phyloP scores from a whole-genome alignment of 768 basidiomycete species.

The Gymnopilus junonius region DNA sequence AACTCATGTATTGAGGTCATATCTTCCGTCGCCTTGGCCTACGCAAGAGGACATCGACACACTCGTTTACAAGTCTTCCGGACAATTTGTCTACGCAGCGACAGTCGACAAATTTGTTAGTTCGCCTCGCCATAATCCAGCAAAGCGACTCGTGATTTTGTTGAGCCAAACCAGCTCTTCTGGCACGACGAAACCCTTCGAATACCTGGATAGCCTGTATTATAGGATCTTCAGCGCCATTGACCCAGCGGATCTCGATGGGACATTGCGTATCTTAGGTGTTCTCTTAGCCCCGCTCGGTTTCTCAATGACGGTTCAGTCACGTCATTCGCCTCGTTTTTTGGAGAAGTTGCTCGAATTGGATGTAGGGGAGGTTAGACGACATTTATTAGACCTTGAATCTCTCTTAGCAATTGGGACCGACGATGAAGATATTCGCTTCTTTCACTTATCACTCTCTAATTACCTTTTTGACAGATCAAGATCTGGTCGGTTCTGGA shows the following conservation, averaged over 20 bases:
- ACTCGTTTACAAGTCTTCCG: conserved; percentile 15
- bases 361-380: not conserved
- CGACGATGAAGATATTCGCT: not conserved
- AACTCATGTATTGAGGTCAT: not conserved
- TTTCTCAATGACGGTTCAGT: no score
- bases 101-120: conserved; percentile 16
- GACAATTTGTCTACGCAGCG: conserved; percentile 20
- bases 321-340: not conserved
- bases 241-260: not conserved
- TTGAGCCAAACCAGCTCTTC: not conserved
- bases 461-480: not conserved
- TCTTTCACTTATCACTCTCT: not conserved
- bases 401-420: not conserved
- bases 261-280: not conserved
- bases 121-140: conserved; percentile 2
- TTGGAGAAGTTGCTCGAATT: not conserved
- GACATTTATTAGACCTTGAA: not conserved
- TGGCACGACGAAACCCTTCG: conserved; percentile 10
- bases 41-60: not conserved
- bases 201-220: conserved; percentile 12
- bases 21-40: conserved; percentile 8
- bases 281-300: not conserved
- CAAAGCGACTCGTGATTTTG: conserved; percentile 10
- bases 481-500: not conserved
- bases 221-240: not conserved